Base-by-base conservation (phyloP, 2,329 filamentous ascomycete genomes). In the Arthrobotrys iridis region DNA sequence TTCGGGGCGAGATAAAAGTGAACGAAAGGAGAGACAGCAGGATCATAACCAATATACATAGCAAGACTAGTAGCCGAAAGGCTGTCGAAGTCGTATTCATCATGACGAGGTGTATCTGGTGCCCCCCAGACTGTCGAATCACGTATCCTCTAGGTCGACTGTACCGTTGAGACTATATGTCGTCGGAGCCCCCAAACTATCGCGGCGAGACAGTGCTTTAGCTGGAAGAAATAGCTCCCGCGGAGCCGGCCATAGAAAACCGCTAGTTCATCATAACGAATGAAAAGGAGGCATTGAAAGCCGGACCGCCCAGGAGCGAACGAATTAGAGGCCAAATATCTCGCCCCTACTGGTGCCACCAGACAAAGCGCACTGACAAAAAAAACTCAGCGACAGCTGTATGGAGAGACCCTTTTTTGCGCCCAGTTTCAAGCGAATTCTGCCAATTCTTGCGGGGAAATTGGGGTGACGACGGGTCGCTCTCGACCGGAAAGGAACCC, bases 71-170 rank as follows among this genome's bases (percentile, higher is more conserved):
- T 57, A 75, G 63, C 71, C 71, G 57, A 41, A 75, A 75, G 63
- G 71, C 63, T 57, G 71, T 75, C 45, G 71, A 75, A n/a, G 71
- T 40, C 8, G 71, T 75, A 24, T 75, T 68, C 71, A 75, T 64
- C 30, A 30, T 40, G 63, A 64, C 43, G 50, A 22, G 20, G 46
- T 28, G 46, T 35, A 22, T 18, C 46, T 5, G 15, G n/a, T 20
- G n/a, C n/a, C n/a, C n/a, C n/a, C n/a, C n/a, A 52, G 26, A 20
- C n/a, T 13, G 35, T 55, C 15, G 30, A 18, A 55, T 24, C 26
- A 37, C 50, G 50, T 37, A 37, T 15, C 30, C 10, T 55, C n/a
- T 18, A 24, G 18, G 8, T 24, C 18, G 30, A 30, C 8, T 22
- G 50, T 37, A 18, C 24, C 3, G 30, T 24, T 4, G 18, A n/a